phyloP scores from a whole-genome alignment of 2,329 filamentous ascomycete species.

The Truncatella angustata region DNA sequence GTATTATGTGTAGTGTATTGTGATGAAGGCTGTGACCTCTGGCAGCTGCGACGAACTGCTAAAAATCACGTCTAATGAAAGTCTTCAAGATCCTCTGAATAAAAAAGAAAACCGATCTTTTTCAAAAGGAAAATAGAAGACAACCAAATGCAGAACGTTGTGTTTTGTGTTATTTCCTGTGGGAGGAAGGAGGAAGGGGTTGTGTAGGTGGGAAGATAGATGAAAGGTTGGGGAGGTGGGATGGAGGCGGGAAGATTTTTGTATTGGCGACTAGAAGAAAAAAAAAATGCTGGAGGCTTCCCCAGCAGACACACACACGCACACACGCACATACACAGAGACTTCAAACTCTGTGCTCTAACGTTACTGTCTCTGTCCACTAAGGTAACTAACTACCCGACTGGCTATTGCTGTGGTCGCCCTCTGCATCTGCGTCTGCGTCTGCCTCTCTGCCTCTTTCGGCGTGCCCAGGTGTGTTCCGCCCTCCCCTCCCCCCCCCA shows the following conservation, averaged over 20 bases:
- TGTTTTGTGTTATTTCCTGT: constrained; percentile 30
- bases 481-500: too few species aligned
- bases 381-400: too few species aligned
- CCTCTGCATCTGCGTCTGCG: too few species aligned
- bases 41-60: constrained; percentile 10
- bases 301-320: too few species aligned
- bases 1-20: constrained; percentile 8
- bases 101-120: constrained; percentile 36
- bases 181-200: constrained; percentile 20
- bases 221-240: constrained; percentile 24
- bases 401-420: too few species aligned
- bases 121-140: constrained; percentile 44
- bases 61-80: constrained; percentile 17
- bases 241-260: constrained; percentile 21
- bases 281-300: neutral
- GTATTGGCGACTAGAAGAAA: neutral
- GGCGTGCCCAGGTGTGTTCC: too few species aligned
- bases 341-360: too few species aligned
- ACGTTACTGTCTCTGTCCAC: too few species aligned
- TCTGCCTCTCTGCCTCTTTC: too few species aligned
- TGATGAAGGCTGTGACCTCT: neutral
- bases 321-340: too few species aligned
- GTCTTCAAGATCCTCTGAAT: constrained; percentile 39
- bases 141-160: constrained; percentile 30
- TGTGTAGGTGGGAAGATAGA: constrained; percentile 23